Evolutionary conservation across 768 basidiomycete genomes (phyloP), one percentile per base, ranked within the genome.

Genomic region (Phlebiopsis gigantea): DNA sequence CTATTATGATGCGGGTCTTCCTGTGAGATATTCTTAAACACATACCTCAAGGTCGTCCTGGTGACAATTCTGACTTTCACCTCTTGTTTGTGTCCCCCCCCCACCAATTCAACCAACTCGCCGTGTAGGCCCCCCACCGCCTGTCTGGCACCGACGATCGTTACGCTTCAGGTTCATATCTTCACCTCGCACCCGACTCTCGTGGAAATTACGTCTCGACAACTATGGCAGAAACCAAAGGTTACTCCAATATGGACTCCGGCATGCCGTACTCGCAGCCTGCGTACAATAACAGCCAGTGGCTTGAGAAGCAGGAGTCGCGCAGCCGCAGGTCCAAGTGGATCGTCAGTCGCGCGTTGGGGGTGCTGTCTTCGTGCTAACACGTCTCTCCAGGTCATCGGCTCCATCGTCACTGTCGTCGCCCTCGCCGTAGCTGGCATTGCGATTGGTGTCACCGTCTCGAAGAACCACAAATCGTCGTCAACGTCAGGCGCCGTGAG

Each of bases 381-480:
- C 34, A 31, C 29, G 24, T 30, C 51, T 29, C 25, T 19, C 4
- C 15, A n/a, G 10, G 75, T 85, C 57, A 71, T 83, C 53, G 80
- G 78, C 21, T 72, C 77, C 8, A 55, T 84, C 46, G 59, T 72
- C 26, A 75, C 65, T 10, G 62, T 89, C 24, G 56, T 80, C 26
- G 68, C 77, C 46, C 66, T 91, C 48, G 76, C 83, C 31, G 79
- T 71, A n/a, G 72, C 77, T 24, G 88, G 78, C 43, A 78, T 88
- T 53, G 77, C 74, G 24, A 77, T 85, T 21, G 90, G 89, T 22
- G 82, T 93, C 34, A 69, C 77, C 5, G 78, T 92, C 26, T 74
- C 83, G 17, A 84, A 81, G 53, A 77, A 78, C 60, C 74, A 77
- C 55, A 65, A 69, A 6, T 60, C 63, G 0, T 54, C 61, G 21